These are phyloP conservation scores for Rhizoctonia solani DNA, from an alignment of 1,284 basidiomycete genomes.

Conservation along the genomic window DNA sequence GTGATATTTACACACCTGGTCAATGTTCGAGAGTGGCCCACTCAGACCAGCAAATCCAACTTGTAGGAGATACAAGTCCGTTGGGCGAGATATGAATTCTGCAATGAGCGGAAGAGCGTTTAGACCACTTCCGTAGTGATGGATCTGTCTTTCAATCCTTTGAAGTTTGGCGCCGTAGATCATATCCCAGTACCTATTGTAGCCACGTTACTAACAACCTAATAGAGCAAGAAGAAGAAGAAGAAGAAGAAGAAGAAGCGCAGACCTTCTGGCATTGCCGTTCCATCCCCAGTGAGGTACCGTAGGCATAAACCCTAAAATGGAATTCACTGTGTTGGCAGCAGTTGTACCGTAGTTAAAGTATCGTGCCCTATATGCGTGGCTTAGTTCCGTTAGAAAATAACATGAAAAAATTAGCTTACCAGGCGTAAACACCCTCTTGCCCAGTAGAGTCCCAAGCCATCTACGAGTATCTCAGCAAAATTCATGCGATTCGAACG, in stretches of 20 bases:
- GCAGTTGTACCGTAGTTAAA: constrained; percentile 60
- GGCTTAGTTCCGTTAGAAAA: not conserved
- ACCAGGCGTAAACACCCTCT: constrained; percentile 31
- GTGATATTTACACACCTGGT: constrained; percentile 60
- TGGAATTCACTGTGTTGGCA: constrained; percentile 59
- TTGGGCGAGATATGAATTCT: constrained; percentile 54
- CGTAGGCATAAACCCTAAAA: constrained; percentile 60
- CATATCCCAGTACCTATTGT: constrained; percentile 53
- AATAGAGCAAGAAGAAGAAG: not conserved
- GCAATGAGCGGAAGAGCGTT: constrained; percentile 60
- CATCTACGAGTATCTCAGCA: constrained; percentile 59
- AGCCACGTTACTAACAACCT: not conserved
- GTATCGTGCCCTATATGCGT: constrained; percentile 57
- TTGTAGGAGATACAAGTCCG: constrained; percentile 58
- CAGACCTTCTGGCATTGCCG: constrained; percentile 62
- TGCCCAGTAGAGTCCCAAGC: constrained; percentile 67
- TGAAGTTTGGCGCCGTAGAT: constrained; percentile 61
- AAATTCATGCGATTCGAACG: not conserved
- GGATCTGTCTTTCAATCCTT: constrained; percentile 61
- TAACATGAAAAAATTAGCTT: not conserved
- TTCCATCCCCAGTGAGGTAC: constrained; percentile 66
- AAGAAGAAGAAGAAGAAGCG: constrained; percentile 45
- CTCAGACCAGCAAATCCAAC: constrained; percentile 58
- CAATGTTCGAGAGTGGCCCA: constrained; percentile 60
- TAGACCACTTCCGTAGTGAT: constrained; percentile 63